Conservation (phyloP, 1,284 basidiomycete species). For the Boletus smithii region DNA sequence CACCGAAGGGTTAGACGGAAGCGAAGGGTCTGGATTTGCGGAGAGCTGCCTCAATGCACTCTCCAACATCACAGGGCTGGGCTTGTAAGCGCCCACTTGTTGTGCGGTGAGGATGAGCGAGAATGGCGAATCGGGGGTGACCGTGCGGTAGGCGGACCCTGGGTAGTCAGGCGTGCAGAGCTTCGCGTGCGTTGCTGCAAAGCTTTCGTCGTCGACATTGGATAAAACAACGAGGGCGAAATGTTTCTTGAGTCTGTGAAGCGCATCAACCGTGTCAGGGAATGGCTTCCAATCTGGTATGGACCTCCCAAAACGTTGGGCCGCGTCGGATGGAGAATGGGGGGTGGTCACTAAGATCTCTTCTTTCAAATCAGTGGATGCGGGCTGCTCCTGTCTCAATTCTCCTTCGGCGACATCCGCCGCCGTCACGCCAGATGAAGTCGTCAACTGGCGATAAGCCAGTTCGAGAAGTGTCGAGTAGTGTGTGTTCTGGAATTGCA, state of each 20-base stretch:
- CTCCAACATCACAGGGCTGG: slow-evolving; percentile 42
- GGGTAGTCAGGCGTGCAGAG: slow-evolving; percentile 42
- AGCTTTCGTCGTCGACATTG: slow-evolving; percentile 67
- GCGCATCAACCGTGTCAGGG: slow-evolving; percentile 60
- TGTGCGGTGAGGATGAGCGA: slow-evolving; percentile 60
- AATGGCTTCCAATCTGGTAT: slow-evolving; percentile 63
- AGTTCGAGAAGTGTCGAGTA: slow-evolving; percentile 56
- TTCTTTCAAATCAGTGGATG: slow-evolving; percentile 12
- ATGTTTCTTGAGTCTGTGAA: slow-evolving; percentile 53
- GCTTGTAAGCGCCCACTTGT: slow-evolving; percentile 61
- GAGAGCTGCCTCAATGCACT: slow-evolving; percentile 44
- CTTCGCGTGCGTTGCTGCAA: slow-evolving; percentile 54
- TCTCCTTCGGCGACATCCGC: neutral
- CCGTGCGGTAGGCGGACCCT: slow-evolving; percentile 37
- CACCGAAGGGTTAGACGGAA: slow-evolving; percentile 36
- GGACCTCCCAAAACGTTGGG: slow-evolving; percentile 50
- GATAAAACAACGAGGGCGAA: slow-evolving; percentile 71
- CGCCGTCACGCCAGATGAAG: slow-evolving; percentile 4
- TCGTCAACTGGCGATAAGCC: slow-evolving; percentile 34
- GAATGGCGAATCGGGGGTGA: slow-evolving; percentile 54
- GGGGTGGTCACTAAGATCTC: slow-evolving; percentile 16
- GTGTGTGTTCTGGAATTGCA: slow-evolving; percentile 52
- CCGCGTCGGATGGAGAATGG: slow-evolving; percentile 12
- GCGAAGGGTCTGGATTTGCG: slow-evolving; percentile 24
- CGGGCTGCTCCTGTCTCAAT: neutral